Evolutionary conservation across 768 basidiomycete genomes (phyloP).

Genomic region (Clitopilus hobsonii): DNA sequence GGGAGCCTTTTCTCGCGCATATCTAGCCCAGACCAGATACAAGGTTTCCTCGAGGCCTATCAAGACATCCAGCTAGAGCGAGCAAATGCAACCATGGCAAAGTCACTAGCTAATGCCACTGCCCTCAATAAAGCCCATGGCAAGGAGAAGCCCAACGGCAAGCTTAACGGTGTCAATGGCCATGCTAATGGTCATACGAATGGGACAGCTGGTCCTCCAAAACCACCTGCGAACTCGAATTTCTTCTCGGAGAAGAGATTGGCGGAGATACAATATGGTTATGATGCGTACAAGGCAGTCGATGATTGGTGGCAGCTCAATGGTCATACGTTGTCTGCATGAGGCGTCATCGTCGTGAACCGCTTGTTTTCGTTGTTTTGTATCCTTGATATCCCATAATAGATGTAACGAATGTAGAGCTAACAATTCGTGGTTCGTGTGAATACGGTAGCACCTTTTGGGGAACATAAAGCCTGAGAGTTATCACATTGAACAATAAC

Average conservation of each 20-base stretch:
- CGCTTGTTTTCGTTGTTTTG: too few relatives aligned
- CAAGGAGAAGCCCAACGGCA: neutral
- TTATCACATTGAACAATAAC: too few relatives aligned
- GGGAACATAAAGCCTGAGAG: too few relatives aligned
- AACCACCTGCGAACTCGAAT: neutral
- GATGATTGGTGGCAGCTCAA: neutral
- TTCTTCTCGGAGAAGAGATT: neutral
- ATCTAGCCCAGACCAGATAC: constrained; percentile 35
- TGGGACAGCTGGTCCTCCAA: too few relatives aligned
- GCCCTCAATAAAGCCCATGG: neutral
- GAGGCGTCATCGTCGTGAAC: too few relatives aligned
- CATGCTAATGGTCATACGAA: too few relatives aligned
- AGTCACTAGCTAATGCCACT: neutral
- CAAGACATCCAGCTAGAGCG: neutral
- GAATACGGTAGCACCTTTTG: too few relatives aligned
- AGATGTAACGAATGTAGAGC: too few relatives aligned
- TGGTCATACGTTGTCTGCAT: neutral
- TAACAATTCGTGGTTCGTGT: too few relatives aligned
- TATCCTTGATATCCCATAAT: too few relatives aligned
- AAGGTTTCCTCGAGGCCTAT: neutral
- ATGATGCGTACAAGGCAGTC: neutral
- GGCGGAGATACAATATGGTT: neutral
- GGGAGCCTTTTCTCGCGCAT: constrained; percentile 49
- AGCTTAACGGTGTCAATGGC: too few relatives aligned
- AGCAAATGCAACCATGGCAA: neutral